Percentiles rank a stretch among this genome's conserved stretches.
phyloP scores from a whole-genome alignment of 208 protist species.

The Trichomonas tenax region DNA sequence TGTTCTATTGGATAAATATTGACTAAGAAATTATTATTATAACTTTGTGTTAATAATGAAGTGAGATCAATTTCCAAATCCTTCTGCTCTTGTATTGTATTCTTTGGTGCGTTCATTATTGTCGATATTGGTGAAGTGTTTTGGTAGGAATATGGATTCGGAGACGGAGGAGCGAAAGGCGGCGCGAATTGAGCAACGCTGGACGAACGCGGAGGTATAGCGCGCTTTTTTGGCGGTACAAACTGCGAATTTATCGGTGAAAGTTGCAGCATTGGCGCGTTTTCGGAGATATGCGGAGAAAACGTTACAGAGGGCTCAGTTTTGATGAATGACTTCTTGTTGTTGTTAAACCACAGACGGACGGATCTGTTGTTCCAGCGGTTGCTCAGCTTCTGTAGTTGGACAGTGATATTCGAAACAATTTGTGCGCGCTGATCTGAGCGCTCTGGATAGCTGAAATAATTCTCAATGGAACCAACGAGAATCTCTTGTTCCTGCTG shows the following conservation, averaged over 20 bases:
- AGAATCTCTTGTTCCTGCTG: neutral
- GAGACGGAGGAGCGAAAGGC: neutral
- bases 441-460: neutral
- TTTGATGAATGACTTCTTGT: neutral
- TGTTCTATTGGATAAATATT: neutral
- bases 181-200: neutral
- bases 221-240: neutral
- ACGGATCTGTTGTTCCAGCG: neutral
- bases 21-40: neutral
- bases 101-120: neutral
- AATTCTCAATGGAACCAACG: neutral
- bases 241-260: neutral
- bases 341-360: neutral
- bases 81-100: neutral
- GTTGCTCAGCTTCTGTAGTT: neutral
- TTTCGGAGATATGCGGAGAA: neutral
- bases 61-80: neutral
- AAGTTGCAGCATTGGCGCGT: neutral
- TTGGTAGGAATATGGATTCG: neutral
- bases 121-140: neutral
- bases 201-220: neutral
- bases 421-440: neutral
- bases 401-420: neutral
- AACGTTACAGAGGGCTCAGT: neutral
- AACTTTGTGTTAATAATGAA: neutral